phyloP scores from a whole-genome alignment of 805 yeast genomes.

The Jamesozyma lodderae region DNA sequence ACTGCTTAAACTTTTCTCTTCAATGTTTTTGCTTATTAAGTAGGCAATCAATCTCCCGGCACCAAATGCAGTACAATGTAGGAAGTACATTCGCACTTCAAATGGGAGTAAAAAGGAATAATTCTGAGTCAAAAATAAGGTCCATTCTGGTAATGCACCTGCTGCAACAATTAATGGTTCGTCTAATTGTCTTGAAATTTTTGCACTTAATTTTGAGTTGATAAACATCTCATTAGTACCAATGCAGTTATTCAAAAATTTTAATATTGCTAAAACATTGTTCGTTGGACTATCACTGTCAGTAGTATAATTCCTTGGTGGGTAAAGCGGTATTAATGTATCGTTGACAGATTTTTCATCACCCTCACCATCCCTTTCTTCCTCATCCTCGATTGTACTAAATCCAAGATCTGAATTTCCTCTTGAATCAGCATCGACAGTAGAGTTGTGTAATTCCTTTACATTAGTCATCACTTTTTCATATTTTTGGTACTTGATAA shows the following conservation, averaged over 20 bases:
- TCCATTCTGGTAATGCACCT: slow-evolving; percentile 82
- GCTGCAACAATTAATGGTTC: slow-evolving; percentile 84
- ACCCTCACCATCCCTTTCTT: slow-evolving; percentile 2
- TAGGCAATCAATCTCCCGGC: slow-evolving; percentile 70
- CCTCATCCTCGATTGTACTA: slow-evolving; percentile 16
- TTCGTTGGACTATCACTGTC: slow-evolving; percentile 10
- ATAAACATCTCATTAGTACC: slow-evolving; percentile 37
- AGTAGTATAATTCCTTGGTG: slow-evolving; percentile 4
- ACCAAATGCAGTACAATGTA: slow-evolving; percentile 87
- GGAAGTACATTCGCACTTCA: slow-evolving; percentile 64
- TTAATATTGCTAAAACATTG: slow-evolving; percentile 41
- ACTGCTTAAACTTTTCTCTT: slow-evolving; percentile 17
- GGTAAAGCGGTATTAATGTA: slow-evolving; percentile 17
- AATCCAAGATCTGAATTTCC: no score
- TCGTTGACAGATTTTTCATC: not conserved
- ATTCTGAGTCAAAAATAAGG: slow-evolving; percentile 57
- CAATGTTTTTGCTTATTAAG: slow-evolving; percentile 50
- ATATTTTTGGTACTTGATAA: slow-evolving; percentile 35
- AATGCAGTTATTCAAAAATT: slow-evolving; percentile 33
- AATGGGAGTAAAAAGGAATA: slow-evolving; percentile 81
- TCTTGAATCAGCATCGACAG: no score
- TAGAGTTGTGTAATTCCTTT: no score
- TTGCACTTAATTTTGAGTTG: slow-evolving; percentile 78
- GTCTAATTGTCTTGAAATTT: slow-evolving; percentile 76
- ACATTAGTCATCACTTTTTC: not conserved